These are phyloP conservation scores for Coemansia sp. DNA, from an alignment of 192 early-diverging fungal species.

Conservation along the genomic window DNA sequence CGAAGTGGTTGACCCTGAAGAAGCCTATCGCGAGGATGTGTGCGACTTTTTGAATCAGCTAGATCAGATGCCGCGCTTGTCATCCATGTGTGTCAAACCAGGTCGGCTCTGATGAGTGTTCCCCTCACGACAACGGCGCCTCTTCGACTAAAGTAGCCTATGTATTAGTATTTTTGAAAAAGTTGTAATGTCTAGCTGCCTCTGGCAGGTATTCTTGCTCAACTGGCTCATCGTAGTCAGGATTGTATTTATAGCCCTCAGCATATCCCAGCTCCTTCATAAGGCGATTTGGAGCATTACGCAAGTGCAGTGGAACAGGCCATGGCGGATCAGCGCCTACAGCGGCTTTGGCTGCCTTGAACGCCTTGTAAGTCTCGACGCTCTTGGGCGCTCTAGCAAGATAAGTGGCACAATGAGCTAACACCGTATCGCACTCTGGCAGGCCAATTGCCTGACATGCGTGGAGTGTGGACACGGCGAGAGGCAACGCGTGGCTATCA, in stretches of 20 bases:
- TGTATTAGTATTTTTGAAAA: slow-evolving; percentile 49
- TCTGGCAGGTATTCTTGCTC: slow-evolving; percentile 81
- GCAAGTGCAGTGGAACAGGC: slow-evolving; percentile 83
- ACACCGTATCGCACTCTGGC: slow-evolving; percentile 87
- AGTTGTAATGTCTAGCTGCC: slow-evolving; percentile 62
- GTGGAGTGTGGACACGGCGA: slow-evolving; percentile 76
- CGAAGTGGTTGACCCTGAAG: slow-evolving; percentile 52
- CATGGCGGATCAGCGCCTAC: slow-evolving; percentile 64
- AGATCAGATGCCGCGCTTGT: slow-evolving; percentile 40
- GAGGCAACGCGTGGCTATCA: slow-evolving; percentile 72
- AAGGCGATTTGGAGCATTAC: slow-evolving; percentile 77
- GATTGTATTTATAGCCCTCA: slow-evolving; percentile 83
- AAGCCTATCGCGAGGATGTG: slow-evolving; percentile 49
- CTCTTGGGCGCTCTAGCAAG: slow-evolving; percentile 82
- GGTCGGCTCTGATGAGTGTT: background rate
- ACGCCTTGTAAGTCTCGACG: slow-evolving; percentile 78
- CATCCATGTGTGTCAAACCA: background rate
- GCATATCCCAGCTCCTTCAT: slow-evolving; percentile 85
- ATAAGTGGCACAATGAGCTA: slow-evolving; percentile 79
- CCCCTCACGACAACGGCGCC: background rate
- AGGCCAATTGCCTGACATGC: slow-evolving; percentile 87
- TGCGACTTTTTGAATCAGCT: slow-evolving; percentile 42
- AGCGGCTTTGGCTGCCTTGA: slow-evolving; percentile 64
- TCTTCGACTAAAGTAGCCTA: background rate
- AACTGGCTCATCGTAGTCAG: slow-evolving; percentile 69